These are phyloP conservation scores for Carallia pectinifolia DNA, from an alignment of 345 rosid species.

Conservation along the genomic window DNA sequence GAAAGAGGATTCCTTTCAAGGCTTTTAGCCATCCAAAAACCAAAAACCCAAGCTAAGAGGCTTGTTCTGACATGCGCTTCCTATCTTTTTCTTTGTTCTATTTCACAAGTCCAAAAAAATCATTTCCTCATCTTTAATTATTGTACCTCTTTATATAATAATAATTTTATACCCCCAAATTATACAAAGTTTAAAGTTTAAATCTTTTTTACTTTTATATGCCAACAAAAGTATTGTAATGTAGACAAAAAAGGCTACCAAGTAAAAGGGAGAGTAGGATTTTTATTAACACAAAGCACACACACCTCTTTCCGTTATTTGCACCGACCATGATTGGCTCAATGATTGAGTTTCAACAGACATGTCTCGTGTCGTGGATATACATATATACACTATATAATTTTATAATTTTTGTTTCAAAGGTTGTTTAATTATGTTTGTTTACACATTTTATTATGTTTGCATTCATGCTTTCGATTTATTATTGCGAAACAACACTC, in stretches of 20 bases:
- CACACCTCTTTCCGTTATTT: constrained; percentile 21
- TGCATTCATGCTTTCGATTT: too few species aligned
- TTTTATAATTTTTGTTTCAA: too few species aligned
- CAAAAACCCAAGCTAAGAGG: constrained; percentile 29
- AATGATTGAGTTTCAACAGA: constrained; percentile 32
- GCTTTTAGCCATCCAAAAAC: constrained; percentile 35
- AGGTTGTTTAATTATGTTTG: too few species aligned
- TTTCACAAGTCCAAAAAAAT: constrained; percentile 17
- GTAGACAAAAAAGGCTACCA: constrained; percentile 25
- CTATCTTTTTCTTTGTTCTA: constrained; percentile 50
- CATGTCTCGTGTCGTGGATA: constrained; percentile 13
- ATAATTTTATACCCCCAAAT: neutral
- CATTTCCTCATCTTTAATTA: constrained; percentile 2
- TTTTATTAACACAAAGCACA: neutral
- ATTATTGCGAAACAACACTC: too few species aligned
- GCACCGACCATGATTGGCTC: constrained; percentile 29
- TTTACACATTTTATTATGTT: too few species aligned
- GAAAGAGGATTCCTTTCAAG: constrained; percentile 33
- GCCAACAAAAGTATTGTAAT: constrained; percentile 24
- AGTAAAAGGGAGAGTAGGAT: constrained; percentile 1
- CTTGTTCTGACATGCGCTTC: constrained; percentile 44
- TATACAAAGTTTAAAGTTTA: constrained; percentile 1
- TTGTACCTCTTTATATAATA: constrained; percentile 4
- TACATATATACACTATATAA: neutral
- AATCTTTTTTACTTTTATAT: constrained; percentile 15